Percentiles rank a stretch among this genome's conserved stretches.
phyloP scores from a whole-genome alignment of 768 basidiomycete genomes.

The Collybiopsis confluens region DNA sequence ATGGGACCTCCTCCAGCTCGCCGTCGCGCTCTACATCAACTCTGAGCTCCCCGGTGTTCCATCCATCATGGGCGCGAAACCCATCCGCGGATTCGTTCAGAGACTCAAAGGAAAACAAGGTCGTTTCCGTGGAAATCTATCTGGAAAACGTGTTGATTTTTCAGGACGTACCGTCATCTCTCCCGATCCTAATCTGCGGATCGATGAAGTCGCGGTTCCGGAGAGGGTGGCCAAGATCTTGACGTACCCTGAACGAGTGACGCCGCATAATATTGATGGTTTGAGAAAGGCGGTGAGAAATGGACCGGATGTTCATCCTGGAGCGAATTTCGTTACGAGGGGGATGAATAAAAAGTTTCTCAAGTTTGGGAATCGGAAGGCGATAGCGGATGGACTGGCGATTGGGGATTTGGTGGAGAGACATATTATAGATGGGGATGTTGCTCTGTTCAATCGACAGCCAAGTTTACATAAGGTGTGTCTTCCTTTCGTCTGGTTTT shows the following conservation, averaged over 20 bases:
- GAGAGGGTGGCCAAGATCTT: constrained; percentile 92
- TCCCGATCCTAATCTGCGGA: constrained; percentile 96
- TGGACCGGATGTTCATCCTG: constrained; percentile 88
- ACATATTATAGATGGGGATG: constrained; percentile 92
- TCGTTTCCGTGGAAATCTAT: constrained; percentile 96
- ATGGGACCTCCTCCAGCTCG: constrained; percentile 96
- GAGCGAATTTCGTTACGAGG: constrained; percentile 89
- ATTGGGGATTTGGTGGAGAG: constrained; percentile 94
- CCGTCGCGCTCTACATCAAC: constrained; percentile 97
- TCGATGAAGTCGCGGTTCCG: constrained; percentile 98
- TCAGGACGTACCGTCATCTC: constrained; percentile 98
- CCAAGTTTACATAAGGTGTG: constrained; percentile 92
- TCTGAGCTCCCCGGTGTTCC: constrained; percentile 94
- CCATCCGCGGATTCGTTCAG: constrained; percentile 96
- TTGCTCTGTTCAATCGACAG: constrained; percentile 97
- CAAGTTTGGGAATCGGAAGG: constrained; percentile 77
- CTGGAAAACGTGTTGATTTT: constrained; percentile 98
- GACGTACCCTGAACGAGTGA: constrained; percentile 96
- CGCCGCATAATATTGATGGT: constrained; percentile 78
- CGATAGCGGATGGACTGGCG: constrained; percentile 76
- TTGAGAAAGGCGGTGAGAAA: constrained; percentile 79
- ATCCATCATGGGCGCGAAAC: constrained; percentile 83
- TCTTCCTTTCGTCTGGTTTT: background rate
- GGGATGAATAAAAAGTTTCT: constrained; percentile 88
- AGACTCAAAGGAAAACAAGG: constrained; percentile 98